phyloP scores from a whole-genome alignment of 345 rosid genomes.

The Corchorus capsularis region DNA sequence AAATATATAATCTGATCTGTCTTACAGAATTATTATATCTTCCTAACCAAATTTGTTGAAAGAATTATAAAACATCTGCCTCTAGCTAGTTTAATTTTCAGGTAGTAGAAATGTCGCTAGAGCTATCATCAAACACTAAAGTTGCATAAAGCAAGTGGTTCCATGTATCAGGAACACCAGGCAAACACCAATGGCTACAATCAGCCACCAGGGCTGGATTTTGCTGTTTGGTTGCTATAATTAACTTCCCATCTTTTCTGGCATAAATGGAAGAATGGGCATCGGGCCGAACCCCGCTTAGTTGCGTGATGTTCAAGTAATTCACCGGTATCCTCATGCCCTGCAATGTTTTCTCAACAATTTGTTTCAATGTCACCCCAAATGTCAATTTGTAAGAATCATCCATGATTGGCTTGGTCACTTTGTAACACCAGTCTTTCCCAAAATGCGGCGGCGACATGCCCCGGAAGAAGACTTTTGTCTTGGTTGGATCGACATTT shows the following conservation, averaged over 20 bases:
- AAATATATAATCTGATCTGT: too few species aligned
- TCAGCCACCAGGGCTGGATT: conserved; percentile 33
- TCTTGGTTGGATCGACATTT: conserved; percentile 30
- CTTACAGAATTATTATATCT: too few species aligned
- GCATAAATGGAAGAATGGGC: conserved; percentile 54
- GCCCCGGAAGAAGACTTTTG: conserved; percentile 46
- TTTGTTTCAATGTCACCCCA: conserved; percentile 26
- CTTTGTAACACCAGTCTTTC: conserved; percentile 30
- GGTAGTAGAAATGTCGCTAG: too few species aligned
- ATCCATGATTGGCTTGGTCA: conserved; percentile 31
- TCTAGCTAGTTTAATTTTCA: too few species aligned
- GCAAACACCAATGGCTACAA: conserved; percentile 71
- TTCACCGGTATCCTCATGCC: conserved; percentile 40
- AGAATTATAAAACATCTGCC: too few species aligned
- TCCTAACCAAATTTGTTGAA: too few species aligned
- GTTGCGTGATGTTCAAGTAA: conserved; percentile 47
- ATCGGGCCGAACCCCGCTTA: conserved; percentile 41
- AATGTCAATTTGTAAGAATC: conserved; percentile 25
- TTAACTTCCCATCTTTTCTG: neutral
- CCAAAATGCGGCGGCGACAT: conserved; percentile 52
- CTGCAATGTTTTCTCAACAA: conserved; percentile 29
- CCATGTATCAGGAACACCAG: conserved; percentile 69
- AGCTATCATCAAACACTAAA: too few species aligned
- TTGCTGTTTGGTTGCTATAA: conserved; percentile 10
- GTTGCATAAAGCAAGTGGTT: conserved; percentile 20